Conservation (phyloP, 1,139 yeast genomes). For the Kodamaea fungicola region DNA sequence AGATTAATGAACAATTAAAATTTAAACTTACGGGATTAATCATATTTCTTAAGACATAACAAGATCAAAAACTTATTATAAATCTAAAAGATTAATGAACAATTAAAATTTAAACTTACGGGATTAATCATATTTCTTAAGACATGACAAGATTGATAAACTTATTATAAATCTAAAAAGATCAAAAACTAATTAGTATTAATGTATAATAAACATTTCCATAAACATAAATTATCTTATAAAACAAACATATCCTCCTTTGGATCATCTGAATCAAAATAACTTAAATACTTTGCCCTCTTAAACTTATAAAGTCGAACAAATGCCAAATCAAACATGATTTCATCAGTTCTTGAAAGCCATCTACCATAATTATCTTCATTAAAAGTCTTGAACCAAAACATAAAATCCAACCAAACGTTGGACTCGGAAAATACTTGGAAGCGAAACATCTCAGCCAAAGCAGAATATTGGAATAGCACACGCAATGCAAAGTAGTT, state of each 20-base stretch:
- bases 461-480: conserved; percentile 20
- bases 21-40: no score
- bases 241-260: conserved; percentile 1
- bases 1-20: no score
- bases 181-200: no score
- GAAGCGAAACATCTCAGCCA: conserved; percentile 20
- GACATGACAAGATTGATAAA: no score
- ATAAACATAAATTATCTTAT: no score
- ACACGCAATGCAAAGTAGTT: conserved; percentile 24
- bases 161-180: no score
- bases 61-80: no score
- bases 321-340: conserved; percentile 11
- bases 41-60: no score
- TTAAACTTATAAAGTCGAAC: conserved; percentile 5
- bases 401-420: conserved; percentile 27
- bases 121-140: no score
- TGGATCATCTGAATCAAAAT: conserved; percentile 7
- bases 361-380: conserved; percentile 15
- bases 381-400: conserved; percentile 20
- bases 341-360: conserved; percentile 14
- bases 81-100: no score
- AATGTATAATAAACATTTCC: no score
- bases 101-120: no score
- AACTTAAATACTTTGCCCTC: conserved; percentile 3
- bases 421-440: conserved; percentile 17